phyloP scores from a whole-genome alignment of 2,329 filamentous ascomycete genomes.

The Pseudocercospora ulei region DNA sequence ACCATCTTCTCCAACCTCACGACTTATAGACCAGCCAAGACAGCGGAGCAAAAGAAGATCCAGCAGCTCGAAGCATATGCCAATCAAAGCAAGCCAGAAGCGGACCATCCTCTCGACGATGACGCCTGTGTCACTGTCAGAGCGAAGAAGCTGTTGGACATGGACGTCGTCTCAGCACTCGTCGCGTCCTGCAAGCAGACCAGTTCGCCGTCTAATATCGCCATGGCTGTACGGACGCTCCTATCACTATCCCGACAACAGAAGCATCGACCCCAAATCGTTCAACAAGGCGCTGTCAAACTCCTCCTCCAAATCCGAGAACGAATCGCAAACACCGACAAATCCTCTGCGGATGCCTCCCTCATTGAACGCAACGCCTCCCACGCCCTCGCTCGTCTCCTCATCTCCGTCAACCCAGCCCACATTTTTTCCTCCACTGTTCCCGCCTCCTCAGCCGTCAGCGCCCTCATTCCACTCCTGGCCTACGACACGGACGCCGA shows the following conservation, averaged over 20 bases:
- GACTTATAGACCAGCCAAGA: slow-evolving; percentile 62
- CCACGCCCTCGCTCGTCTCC: slow-evolving; percentile 49
- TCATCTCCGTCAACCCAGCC: slow-evolving; percentile 50
- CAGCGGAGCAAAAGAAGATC: slow-evolving; percentile 89
- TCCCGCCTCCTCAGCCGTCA: slow-evolving; percentile 64
- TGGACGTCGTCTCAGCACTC: slow-evolving; percentile 65
- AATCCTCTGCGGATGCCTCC: slow-evolving; percentile 28
- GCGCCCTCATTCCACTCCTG: slow-evolving; percentile 68
- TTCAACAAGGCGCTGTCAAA: slow-evolving; percentile 87
- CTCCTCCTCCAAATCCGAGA: slow-evolving; percentile 64
- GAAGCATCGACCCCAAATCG: slow-evolving; percentile 64
- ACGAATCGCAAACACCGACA: slow-evolving; percentile 47
- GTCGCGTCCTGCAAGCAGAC: slow-evolving; percentile 45
- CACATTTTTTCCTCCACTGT: slow-evolving; percentile 75
- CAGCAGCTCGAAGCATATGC: slow-evolving; percentile 89
- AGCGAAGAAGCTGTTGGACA: slow-evolving; percentile 69
- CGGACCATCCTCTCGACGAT: slow-evolving; percentile 60
- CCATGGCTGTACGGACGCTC: slow-evolving; percentile 65
- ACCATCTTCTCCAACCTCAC: slow-evolving; percentile 82
- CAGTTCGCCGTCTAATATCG: slow-evolving; percentile 55
- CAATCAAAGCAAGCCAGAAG: slow-evolving; percentile 59
- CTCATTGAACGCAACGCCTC: slow-evolving; percentile 31
- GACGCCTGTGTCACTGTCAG: slow-evolving; percentile 65
- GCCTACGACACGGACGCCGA: slow-evolving; percentile 50
- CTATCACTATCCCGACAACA: slow-evolving; percentile 66